Percentiles rank a stretch among this genome's conserved stretches.
phyloP scores from a whole-genome alignment of 108 stramenopile species.

The Heterococcus sp. region DNA sequence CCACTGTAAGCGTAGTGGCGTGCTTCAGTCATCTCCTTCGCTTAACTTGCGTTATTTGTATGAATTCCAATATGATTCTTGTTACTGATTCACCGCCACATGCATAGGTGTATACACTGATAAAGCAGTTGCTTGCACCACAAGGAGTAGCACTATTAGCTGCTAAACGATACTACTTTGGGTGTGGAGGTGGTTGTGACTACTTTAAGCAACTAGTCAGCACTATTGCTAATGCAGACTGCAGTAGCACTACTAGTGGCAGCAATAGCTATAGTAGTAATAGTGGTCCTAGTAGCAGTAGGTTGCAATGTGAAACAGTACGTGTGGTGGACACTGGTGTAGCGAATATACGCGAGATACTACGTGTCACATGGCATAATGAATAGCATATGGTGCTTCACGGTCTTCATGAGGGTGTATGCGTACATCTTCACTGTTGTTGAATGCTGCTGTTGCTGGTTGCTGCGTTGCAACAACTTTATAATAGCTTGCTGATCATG shows the following conservation, averaged over 20 bases:
- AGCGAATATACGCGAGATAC: slow-evolving; percentile 39
- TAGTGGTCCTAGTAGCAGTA: too few species aligned
- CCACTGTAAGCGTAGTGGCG: too few species aligned
- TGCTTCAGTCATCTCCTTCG: too few species aligned
- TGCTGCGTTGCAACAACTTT: too few species aligned
- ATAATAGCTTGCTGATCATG: too few species aligned
- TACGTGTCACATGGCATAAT: slow-evolving; percentile 19
- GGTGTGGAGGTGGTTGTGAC: slow-evolving; percentile 28
- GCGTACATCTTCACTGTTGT: too few species aligned
- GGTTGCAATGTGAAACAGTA: slow-evolving; percentile 3
- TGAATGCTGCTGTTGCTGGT: too few species aligned
- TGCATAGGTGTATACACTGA: slow-evolving; percentile 11
- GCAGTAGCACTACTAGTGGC: too few species aligned
- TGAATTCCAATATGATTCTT: too few species aligned
- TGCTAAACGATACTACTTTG: slow-evolving; percentile 50
- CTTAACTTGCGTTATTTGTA: too few species aligned
- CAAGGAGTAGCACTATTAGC: slow-evolving; percentile 32
- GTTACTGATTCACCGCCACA: background rate
- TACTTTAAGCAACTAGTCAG: slow-evolving; percentile 5
- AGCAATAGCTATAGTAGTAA: too few species aligned
- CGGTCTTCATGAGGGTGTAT: background rate
- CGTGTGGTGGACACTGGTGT: slow-evolving; percentile 19
- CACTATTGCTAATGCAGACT: background rate
- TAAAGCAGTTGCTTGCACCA: slow-evolving; percentile 9
- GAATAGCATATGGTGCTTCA: background rate